Base-by-base conservation (phyloP, 805 yeast species). In the Kodamaea laetipori region DNA sequence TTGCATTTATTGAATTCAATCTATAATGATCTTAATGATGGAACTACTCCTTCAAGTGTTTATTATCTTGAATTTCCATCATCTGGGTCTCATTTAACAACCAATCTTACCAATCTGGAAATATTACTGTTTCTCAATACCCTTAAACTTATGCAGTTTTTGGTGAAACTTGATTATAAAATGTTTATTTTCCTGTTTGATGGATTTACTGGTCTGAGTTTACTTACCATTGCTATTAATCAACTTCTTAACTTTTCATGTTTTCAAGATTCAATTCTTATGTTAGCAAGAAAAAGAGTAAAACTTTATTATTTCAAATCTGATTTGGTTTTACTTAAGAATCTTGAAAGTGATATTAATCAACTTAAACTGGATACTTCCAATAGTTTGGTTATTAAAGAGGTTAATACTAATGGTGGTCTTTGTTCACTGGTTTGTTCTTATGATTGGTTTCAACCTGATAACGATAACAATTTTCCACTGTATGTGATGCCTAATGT, bases 141-240 rank as follows among this genome's bases (percentile, higher is more conserved):
- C 12, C 47, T 67, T 33, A 64, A 61, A 40, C 48, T 63, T 37
- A 52, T 69, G 35, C 49, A 64, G 36, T 32, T 46, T 6, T 46
- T 55, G 17, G 50, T 55, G 27, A 49, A 50, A 23, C 35, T 34
- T 38, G 54, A 55, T 37, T 39, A 52, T 33, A 55, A 61, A 34
- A 55, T 64, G 4, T 63, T 66, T 33, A 48, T 66, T 4, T 66
- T 60, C 44, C 64, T 63, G 3, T 61, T 57, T 46, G 74, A 69
- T 49, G 73, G 74, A 1, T 67, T 64, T 44, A 66, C 73, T 6
- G 71, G 70, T 3, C 51, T 63, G 13, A 55, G 67, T 8, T 18
- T 41, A n/a, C 32, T 41, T 11, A 18, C 54, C 41, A 31, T 49
- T 26, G 48, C 47, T 12, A 13, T 44, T 24, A 53, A 51, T n/a